Evolutionary conservation across 1,284 basidiomycete species (phyloP).

Genomic region (Vanrija sp.): DNA sequence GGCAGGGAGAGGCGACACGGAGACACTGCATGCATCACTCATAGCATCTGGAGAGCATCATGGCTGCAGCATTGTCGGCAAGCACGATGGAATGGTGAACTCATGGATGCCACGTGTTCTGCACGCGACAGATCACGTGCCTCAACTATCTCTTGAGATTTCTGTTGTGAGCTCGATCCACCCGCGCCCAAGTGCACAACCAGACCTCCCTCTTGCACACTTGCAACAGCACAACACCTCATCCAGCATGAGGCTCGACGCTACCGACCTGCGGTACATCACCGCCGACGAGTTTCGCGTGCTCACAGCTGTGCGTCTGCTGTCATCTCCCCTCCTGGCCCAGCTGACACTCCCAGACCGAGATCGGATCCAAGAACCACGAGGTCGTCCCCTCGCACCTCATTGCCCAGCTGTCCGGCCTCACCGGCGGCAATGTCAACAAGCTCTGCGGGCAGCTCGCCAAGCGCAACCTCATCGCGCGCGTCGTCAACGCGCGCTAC

Average conservation of each 20-base stretch:
- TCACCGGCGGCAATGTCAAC: constrained; percentile 87
- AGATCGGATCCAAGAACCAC: constrained; percentile 98
- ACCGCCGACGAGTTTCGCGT: constrained; percentile 91
- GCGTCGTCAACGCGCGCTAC: constrained; percentile 89
- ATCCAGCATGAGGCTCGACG: constrained; percentile 79
- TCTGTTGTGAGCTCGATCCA: background rate
- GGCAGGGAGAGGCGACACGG: background rate
- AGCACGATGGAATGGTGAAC: background rate
- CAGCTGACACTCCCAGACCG: constrained; percentile 59
- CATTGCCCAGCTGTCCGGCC: constrained; percentile 85
- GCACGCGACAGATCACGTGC: too few relatives aligned
- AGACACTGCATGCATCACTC: background rate
- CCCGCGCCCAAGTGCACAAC: background rate
- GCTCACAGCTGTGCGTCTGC: constrained; percentile 70
- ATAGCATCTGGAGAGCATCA: background rate
- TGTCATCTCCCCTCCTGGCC: background rate
- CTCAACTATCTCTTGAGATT: background rate
- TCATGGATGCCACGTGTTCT: background rate
- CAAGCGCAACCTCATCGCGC: constrained; percentile 84
- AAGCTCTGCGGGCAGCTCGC: constrained; percentile 86
- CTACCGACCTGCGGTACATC: constrained; percentile 89
- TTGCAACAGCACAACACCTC: background rate
- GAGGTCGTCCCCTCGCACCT: constrained; percentile 86
- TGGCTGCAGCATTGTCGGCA: background rate
- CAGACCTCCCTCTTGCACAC: too few relatives aligned